Conservation (phyloP, 2,329 filamentous ascomycete species). For the Colletotrichum tofieldiae region DNA sequence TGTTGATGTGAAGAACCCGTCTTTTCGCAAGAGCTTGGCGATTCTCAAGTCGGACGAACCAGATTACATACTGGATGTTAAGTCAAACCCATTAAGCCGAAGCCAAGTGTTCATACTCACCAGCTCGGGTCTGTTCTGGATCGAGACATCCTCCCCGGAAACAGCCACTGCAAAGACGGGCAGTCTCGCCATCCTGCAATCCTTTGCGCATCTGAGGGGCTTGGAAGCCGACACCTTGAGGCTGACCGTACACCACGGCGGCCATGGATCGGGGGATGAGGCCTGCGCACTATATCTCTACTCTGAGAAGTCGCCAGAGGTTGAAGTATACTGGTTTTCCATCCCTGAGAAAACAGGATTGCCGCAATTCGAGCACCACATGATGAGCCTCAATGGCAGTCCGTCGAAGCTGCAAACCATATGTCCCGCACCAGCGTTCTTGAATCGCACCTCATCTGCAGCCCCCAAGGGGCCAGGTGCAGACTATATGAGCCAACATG, state of each 20-base stretch:
- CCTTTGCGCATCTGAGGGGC: conserved; percentile 62
- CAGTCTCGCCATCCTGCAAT: conserved; percentile 54
- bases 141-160: conserved; percentile 56
- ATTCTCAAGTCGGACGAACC: conserved; percentile 47
- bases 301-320: conserved; percentile 50
- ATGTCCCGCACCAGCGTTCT: conserved; percentile 30
- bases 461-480: conserved; percentile 23
- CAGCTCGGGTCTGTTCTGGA: conserved; percentile 63
- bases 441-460: conserved; percentile 7
- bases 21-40: conserved; percentile 45
- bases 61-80: conserved; percentile 70
- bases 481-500: conserved; percentile 10
- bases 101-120: conserved; percentile 74
- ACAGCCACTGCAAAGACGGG: conserved; percentile 40
- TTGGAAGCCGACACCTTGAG: conserved; percentile 56
- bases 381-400: conserved; percentile 36
- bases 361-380: conserved; percentile 57
- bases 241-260: conserved; percentile 54
- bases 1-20: conserved; percentile 55
- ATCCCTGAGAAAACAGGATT: conserved; percentile 46
- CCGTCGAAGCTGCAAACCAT: conserved; percentile 30
- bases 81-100: conserved; percentile 61
- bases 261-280: conserved; percentile 30
- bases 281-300: conserved; percentile 53
- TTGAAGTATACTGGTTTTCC: conserved; percentile 56